These are phyloP conservation scores for Catunica adiposa DNA, from an alignment of 2,329 filamentous ascomycete genomes.

Conservation along the genomic window DNA sequence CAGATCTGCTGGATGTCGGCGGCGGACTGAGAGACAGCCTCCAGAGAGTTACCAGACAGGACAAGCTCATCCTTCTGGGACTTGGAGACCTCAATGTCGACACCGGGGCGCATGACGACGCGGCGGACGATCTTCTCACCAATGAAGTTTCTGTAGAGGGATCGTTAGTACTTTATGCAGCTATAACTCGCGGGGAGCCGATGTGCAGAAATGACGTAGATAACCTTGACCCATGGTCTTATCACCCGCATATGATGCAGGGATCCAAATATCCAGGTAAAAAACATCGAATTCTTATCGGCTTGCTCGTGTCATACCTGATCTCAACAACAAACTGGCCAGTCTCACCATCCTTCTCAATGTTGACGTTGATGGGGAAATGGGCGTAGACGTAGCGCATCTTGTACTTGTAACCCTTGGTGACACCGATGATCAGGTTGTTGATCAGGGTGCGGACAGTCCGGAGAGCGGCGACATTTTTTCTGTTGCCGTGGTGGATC, in stretches of 20 bases:
- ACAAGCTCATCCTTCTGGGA: conserved; percentile 96
- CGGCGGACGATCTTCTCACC: conserved; percentile 98
- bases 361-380: conserved; percentile 99
- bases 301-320: conserved; percentile 42
- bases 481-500: conserved; percentile 95
- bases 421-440: conserved; percentile 97
- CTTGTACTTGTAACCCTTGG: conserved; percentile 99
- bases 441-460: conserved; percentile 97
- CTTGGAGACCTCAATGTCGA: conserved; percentile 78
- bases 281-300: neutral
- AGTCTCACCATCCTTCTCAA: conserved; percentile 90
- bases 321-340: conserved; percentile 88
- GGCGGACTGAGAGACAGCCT: conserved; percentile 92
- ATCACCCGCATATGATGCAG: neutral
- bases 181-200: conserved; percentile 6
- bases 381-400: conserved; percentile 99
- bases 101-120: conserved; percentile 76
- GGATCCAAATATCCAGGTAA: neutral
- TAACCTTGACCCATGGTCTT: neutral
- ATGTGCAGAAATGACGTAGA: neutral
- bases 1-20: conserved; percentile 99
- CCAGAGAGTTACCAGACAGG: conserved; percentile 83
- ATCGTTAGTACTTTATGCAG: conserved; percentile 20
- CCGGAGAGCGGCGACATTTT: conserved; percentile 93
- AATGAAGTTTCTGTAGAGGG: conserved; percentile 67